A percentile compares a stretch with the other conserved stretches of the same genome.
Evolutionary conservation across 148 eudicot species (phyloP).

Genomic region (Rhododendron henanense): DNA sequence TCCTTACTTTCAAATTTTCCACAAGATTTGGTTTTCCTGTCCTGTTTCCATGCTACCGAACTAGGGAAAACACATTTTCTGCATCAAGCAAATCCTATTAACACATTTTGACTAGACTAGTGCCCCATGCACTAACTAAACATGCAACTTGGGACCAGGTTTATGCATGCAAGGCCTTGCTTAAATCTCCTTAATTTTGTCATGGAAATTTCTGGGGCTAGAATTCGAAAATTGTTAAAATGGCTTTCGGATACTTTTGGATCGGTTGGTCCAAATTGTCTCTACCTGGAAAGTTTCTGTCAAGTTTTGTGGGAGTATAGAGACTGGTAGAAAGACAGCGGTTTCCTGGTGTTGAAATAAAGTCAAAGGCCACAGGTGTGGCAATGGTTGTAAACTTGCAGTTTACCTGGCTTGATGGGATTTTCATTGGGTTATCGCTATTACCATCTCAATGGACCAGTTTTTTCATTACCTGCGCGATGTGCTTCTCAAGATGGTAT

Average conservation of each 20-base stretch:
- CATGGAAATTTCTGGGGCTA: neutral
- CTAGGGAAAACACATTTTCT: neutral
- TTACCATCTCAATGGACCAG: neutral
- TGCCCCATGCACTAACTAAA: neutral
- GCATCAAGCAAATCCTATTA: neutral
- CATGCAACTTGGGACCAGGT: neutral
- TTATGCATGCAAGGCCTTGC: conserved; percentile 1
- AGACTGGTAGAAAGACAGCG: neutral
- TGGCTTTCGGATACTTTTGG: neutral
- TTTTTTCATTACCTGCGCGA: neutral
- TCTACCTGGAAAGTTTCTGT: neutral
- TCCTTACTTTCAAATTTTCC: neutral
- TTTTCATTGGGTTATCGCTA: neutral
- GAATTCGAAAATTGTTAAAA: neutral
- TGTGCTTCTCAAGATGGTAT: neutral
- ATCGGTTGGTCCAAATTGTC: neutral
- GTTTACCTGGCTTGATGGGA: neutral
- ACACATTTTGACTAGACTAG: neutral
- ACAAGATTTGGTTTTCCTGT: neutral
- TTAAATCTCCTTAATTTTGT: neutral
- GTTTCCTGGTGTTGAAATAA: neutral
- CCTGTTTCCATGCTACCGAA: neutral
- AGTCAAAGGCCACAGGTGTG: neutral
- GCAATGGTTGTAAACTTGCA: neutral
- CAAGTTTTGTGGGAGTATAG: neutral